Evolutionary conservation across 2,329 filamentous ascomycete genomes (phyloP).

Genomic region (Fusarium setosum): DNA sequence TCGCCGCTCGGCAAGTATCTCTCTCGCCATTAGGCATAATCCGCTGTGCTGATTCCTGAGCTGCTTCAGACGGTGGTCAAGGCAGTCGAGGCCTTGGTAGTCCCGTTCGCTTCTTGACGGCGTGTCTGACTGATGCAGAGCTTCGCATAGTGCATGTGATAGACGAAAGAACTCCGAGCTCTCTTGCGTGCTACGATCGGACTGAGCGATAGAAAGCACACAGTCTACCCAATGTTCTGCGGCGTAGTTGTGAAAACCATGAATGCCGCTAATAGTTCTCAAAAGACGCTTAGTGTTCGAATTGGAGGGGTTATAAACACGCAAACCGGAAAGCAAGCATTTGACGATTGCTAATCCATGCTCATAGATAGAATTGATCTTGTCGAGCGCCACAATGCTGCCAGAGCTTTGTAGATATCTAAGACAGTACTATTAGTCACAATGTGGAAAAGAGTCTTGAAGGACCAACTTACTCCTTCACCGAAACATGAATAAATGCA

Average conservation of each 20-base stretch:
- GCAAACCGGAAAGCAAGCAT: constrained; percentile 2
- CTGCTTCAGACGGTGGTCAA: no score
- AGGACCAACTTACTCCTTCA: constrained; percentile 38
- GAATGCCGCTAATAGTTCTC: background rate
- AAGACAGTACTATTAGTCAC: no score
- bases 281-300: background rate
- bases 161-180: no score
- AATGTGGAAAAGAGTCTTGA: no score
- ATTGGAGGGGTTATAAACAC: background rate
- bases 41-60: no score
- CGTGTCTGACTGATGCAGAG: no score
- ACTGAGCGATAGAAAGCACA: background rate
- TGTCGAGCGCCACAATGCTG: background rate
- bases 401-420: constrained; percentile 9
- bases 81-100: no score
- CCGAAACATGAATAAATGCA: constrained; percentile 43
- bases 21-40: no score
- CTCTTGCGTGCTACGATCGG: no score
- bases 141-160: no score
- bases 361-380: background rate
- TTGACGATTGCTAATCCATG: constrained; percentile 3
- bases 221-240: constrained; percentile 16
- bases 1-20: no score
- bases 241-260: constrained; percentile 21
- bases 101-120: no score